phyloP scores from a whole-genome alignment of 371 early-diverging fungal genomes.

The Mucor sp. region DNA sequence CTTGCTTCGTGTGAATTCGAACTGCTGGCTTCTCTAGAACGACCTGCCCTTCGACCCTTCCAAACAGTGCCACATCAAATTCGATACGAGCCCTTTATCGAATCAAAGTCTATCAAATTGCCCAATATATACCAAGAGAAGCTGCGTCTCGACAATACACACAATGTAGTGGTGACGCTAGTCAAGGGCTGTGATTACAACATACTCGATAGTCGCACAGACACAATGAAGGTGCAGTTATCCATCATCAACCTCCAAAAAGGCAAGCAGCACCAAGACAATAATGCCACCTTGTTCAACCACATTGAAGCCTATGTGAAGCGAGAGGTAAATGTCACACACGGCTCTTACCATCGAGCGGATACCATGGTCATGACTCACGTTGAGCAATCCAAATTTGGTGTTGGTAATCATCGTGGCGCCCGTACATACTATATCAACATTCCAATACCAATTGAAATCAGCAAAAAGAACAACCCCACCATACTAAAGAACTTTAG shows the following conservation, averaged over 20 bases:
- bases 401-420: background rate
- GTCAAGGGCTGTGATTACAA: conserved; percentile 11
- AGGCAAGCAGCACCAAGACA: background rate
- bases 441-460: conserved; percentile 21
- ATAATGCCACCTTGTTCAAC: background rate
- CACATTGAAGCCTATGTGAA: conserved; percentile 15
- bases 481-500: conserved; percentile 16
- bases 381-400: conserved; percentile 15
- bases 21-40: conserved; percentile 30
- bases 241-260: background rate
- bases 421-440: conserved; percentile 5
- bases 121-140: conserved; percentile 12
- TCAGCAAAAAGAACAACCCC: conserved; percentile 4
- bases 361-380: conserved; percentile 25
- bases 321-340: conserved; percentile 13
- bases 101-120: conserved; percentile 3
- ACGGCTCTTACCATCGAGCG: conserved; percentile 13
- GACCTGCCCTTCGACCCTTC: conserved; percentile 30
- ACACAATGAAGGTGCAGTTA: conserved; percentile 10
- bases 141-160: background rate
- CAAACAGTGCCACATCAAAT: conserved; percentile 24
- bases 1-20: conserved; percentile 28
- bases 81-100: conserved; percentile 23
- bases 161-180: conserved; percentile 10
- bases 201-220: conserved; percentile 6